These are phyloP conservation scores for Rhodotorula paludigena DNA, from an alignment of 768 basidiomycete species.

Conservation along the genomic window DNA sequence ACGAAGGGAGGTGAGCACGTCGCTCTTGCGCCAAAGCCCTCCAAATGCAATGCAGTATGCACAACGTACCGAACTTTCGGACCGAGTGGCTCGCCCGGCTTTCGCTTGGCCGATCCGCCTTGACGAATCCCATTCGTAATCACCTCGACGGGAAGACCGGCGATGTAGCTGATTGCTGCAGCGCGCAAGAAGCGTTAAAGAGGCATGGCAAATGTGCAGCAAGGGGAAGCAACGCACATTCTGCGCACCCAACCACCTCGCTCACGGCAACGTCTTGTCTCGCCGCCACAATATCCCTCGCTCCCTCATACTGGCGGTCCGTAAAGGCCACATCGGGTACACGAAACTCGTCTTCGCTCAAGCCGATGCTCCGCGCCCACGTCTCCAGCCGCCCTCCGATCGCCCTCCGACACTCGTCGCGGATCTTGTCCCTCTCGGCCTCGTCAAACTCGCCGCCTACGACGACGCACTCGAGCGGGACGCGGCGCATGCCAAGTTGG, in stretches of 20 bases:
- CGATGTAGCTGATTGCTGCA: neutral
- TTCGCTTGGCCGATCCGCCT: constrained; percentile 64
- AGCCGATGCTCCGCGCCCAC: constrained; percentile 51
- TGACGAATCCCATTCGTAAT: constrained; percentile 74
- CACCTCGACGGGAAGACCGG: constrained; percentile 57
- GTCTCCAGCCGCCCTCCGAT: constrained; percentile 59
- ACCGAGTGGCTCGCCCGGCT: constrained; percentile 52
- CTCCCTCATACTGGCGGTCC: neutral
- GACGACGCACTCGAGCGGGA: constrained; percentile 64
- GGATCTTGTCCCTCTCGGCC: constrained; percentile 39
- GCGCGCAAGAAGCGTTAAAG: constrained; percentile 19
- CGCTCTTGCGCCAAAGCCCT: neutral
- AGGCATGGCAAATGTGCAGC: neutral
- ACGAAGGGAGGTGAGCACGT: too few species aligned
- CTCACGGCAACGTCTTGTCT: neutral
- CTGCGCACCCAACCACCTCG: constrained; percentile 11
- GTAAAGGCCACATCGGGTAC: neutral
- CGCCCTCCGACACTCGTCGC: constrained; percentile 58
- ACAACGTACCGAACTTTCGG: constrained; percentile 58
- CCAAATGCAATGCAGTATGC: too few species aligned
- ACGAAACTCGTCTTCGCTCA: constrained; percentile 24
- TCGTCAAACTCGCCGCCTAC: constrained; percentile 59
- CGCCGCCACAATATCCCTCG: constrained; percentile 1
- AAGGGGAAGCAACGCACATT: constrained; percentile 12
- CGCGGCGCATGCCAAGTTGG: constrained; percentile 53